phyloP scores from a whole-genome alignment of 257 asterid species.

The Gentiana macrophylla region DNA sequence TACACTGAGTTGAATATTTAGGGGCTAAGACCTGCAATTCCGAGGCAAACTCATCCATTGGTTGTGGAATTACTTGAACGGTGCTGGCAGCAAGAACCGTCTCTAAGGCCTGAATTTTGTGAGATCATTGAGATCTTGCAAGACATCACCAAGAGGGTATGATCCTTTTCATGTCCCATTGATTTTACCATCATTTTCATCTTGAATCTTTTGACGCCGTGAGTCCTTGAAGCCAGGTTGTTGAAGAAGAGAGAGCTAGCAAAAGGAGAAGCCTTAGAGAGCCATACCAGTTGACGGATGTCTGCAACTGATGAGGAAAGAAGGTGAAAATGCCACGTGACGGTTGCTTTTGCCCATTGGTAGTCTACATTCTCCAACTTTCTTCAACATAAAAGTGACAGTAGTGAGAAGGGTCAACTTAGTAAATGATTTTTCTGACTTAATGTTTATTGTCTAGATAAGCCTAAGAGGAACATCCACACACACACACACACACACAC shows the following conservation, averaged over 20 bases:
- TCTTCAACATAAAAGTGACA: too few species aligned
- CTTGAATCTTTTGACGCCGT: background rate
- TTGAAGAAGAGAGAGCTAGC: conserved; percentile 37
- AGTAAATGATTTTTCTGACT: too few species aligned
- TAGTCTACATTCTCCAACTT: too few species aligned
- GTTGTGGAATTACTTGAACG: conserved; percentile 51
- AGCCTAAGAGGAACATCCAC: too few species aligned
- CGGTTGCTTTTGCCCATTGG: too few species aligned
- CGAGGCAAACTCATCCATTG: conserved; percentile 47
- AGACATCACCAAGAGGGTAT: conserved; percentile 42
- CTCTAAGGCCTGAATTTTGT: conserved; percentile 66
- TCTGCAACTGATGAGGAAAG: conserved; percentile 9
- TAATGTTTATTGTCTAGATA: too few species aligned
- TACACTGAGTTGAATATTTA: conserved; percentile 6
- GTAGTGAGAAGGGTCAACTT: too few species aligned
- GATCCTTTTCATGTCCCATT: background rate
- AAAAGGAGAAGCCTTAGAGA: conserved; percentile 42
- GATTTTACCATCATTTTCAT: conserved; percentile 1
- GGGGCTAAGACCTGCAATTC: conserved; percentile 66
- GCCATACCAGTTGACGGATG: conserved; percentile 17
- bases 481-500: too few species aligned
- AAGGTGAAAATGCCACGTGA: conserved; percentile 11
- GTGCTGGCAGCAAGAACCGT: conserved; percentile 81
- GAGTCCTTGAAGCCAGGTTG: conserved; percentile 18
- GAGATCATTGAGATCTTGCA: conserved; percentile 53